These are phyloP conservation scores for Alopecurus myosuroides DNA, from an alignment of 176 grass and related monocot species.

Conservation along the genomic window DNA sequence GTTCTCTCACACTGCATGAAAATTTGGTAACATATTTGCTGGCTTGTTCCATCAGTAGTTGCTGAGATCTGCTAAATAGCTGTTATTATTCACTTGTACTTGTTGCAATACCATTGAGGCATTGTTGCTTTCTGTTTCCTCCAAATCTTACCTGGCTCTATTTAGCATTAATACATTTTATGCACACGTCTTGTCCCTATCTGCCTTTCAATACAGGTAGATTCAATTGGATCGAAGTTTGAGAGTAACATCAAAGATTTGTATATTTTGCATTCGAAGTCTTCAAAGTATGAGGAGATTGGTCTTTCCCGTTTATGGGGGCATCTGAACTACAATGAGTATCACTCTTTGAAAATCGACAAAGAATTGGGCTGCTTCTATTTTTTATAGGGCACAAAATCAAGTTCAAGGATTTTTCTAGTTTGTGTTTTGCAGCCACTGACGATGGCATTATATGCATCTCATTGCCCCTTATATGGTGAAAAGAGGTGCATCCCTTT, in stretches of 20 bases:
- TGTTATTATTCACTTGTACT: background rate
- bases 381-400: constrained; percentile 23
- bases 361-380: constrained; percentile 37
- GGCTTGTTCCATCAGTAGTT: background rate
- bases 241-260: constrained; percentile 67
- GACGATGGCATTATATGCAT: background rate
- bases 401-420: background rate
- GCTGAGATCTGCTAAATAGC: constrained; percentile 1
- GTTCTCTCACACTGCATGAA: background rate
- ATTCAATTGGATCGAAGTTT: constrained; percentile 51
- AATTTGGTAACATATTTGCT: background rate
- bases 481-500: constrained; percentile 1
- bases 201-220: constrained; percentile 47
- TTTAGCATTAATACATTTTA: background rate
- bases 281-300: constrained; percentile 68
- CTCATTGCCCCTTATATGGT: background rate
- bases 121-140: background rate
- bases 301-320: constrained; percentile 81
- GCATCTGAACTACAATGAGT: constrained; percentile 89
- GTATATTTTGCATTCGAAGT: constrained; percentile 61
- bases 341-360: constrained; percentile 42
- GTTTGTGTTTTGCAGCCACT: background rate
- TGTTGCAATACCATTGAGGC: background rate
- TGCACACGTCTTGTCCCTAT: background rate
- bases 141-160: background rate